Base-by-base conservation (phyloP, 352 stramenopile species). In the Blastocystis sp. region DNA sequence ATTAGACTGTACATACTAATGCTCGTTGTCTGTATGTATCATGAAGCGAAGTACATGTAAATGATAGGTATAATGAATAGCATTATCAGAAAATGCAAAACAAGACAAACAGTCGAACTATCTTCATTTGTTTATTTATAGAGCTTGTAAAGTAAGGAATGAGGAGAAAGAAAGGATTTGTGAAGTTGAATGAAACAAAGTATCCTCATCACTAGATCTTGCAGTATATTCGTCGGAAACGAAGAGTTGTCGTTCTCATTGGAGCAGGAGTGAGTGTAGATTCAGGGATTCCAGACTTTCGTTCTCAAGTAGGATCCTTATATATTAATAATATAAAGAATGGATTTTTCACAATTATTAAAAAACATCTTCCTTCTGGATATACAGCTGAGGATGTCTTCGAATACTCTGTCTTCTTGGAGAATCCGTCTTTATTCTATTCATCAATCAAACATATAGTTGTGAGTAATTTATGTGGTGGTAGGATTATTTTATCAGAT, bases 251-350 rank as follows among this genome's bases (percentile, higher is more conserved):
- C 1, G 70, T 81, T n/a, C 30, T 81, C 7, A 48, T 81, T 30
- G 70, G 70, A 33, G 70, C 70, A 27, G 70, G 70, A 66, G 70
- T 81, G 35, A 81, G 70, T 35, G 70, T 81, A 33, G 70, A 81
- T 60, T 24, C 70, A 0, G 70, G 70, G 19, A 81, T 81, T 64
- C 42, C 70, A 42, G 70, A 81, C 70, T 81, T 81, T 37, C 70
- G 70, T 19, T 81, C 70, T 7, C 40, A 22, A 35, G 70, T 81
- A 44, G 4, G n/a, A 40, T 40, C 15, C 3, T 17, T 30, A 5
- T 62, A 5, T 59, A 27, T 13, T 35, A 13, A 5, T 62, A n/a
- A 33, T 9, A 30, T n/a, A 60, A 44, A 81, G 70, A 81, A 81
- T 24, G 70, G 70, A 27, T 81, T 81, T 30, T 81, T 81, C 42